Evolutionary conservation across 148 eudicot genomes (phyloP).

Genomic region (Silene conica): DNA sequence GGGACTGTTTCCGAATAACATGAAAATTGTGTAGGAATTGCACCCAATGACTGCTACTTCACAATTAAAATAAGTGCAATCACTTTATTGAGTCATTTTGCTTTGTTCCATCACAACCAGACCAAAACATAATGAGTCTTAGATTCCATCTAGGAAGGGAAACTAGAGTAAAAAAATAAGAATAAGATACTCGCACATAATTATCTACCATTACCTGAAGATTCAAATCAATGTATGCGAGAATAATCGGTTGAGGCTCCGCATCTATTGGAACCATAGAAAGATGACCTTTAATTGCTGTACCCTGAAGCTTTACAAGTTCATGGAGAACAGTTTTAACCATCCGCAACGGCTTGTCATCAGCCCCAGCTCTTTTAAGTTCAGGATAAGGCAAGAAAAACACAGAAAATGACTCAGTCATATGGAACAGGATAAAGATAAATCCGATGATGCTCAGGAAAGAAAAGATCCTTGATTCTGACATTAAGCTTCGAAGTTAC

Average conservation of each 20-base stretch:
- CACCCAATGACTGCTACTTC: neutral
- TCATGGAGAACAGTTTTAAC: constrained; percentile 97
- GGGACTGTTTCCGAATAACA: neutral
- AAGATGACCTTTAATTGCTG: constrained; percentile 95
- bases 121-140: neutral
- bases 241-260: constrained; percentile 96
- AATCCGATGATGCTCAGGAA: neutral
- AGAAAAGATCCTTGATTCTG: neutral
- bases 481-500: constrained; percentile 30
- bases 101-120: neutral
- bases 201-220: constrained; percentile 57
- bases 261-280: constrained; percentile 95
- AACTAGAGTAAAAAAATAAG: neutral
- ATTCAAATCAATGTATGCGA: constrained; percentile 96
- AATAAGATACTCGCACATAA: neutral
- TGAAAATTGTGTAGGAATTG: neutral
- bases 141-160: neutral
- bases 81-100: neutral
- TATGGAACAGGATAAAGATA: neutral
- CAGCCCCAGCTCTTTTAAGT: constrained; percentile 82
- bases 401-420: neutral
- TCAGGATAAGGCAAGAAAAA: neutral
- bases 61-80: neutral
- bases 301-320: constrained; percentile 96
- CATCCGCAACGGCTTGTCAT: constrained; percentile 98